These are phyloP conservation scores for Ceratobasidium sp. DNA, from an alignment of 1,284 basidiomycete genomes.

Conservation along the genomic window DNA sequence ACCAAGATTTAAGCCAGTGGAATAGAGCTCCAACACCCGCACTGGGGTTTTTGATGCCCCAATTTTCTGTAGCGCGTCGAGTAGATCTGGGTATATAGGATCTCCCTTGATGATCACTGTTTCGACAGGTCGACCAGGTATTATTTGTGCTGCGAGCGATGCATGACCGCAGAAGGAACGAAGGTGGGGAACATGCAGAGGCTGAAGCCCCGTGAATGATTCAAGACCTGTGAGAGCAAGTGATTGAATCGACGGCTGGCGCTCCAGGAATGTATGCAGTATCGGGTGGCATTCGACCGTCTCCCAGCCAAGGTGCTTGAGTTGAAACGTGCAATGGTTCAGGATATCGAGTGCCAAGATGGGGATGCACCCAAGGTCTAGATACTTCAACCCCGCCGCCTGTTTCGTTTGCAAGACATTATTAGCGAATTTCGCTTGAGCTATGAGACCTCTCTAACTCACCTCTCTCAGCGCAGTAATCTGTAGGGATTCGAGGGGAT, in stretches of 20 bases:
- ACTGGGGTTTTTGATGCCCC: conserved; percentile 13
- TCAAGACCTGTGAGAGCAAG: conserved; percentile 21
- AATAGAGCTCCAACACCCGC: conserved; percentile 31
- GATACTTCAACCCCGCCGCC: conserved; percentile 25
- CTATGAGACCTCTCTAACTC: not conserved
- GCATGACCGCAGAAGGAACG: conserved; percentile 31
- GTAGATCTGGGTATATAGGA: conserved; percentile 36
- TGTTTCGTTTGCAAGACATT: not conserved
- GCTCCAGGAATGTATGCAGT: conserved; percentile 36
- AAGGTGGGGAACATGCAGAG: conserved; percentile 24
- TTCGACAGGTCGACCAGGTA: conserved; percentile 37
- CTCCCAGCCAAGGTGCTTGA: conserved; percentile 33
- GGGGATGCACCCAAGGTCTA: conserved; percentile 38
- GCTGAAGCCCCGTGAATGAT: conserved; percentile 19
- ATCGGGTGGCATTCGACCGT: conserved; percentile 40
- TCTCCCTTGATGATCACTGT: conserved; percentile 25
- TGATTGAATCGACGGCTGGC: conserved; percentile 30
- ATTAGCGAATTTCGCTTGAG: not conserved
- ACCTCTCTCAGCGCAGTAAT: conserved; percentile 39
- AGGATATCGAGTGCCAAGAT: conserved; percentile 37
- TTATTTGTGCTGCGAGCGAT: conserved; percentile 35
- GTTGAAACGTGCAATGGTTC: conserved; percentile 39
- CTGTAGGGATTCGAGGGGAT: conserved; percentile 37
- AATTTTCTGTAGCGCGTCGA: conserved; percentile 36
- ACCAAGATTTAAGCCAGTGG: conserved; percentile 29